A percentile compares a stretch with the other conserved stretches of the same genome.
phyloP scores from a whole-genome alignment of 2,329 filamentous ascomycete genomes.

The Aureobasidium namibiae region DNA sequence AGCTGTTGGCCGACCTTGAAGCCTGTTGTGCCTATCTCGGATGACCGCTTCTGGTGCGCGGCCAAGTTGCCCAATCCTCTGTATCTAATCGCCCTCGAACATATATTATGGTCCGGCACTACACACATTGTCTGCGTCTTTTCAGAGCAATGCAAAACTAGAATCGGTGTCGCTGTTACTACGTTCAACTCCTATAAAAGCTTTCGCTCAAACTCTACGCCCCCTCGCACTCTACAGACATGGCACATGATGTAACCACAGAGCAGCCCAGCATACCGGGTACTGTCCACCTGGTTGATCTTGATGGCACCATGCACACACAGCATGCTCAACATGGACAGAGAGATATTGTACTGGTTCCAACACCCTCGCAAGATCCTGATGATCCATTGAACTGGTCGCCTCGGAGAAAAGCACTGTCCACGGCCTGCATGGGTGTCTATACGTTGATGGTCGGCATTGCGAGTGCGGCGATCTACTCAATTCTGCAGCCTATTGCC shows the following conservation, averaged over 20 bases:
- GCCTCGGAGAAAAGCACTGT: constrained; percentile 34
- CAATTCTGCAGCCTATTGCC: constrained; percentile 41
- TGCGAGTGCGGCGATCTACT: constrained; percentile 42
- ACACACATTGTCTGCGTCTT: background rate
- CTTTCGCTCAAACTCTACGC: background rate
- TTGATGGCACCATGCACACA: constrained; percentile 29
- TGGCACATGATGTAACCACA: background rate
- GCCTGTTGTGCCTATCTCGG: constrained; percentile 2
- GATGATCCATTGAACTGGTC: constrained; percentile 42
- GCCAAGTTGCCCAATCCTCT: background rate
- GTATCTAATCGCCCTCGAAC: background rate
- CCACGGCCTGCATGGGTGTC: constrained; percentile 36
- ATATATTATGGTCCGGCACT: background rate
- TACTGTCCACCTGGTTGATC: constrained; percentile 36
- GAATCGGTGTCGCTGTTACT: no score
- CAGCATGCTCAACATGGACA: constrained; percentile 28
- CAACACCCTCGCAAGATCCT: constrained; percentile 36
- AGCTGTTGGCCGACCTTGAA: background rate
- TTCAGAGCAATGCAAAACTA: background rate
- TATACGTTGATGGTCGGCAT: constrained; percentile 44
- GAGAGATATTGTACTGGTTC: constrained; percentile 34
- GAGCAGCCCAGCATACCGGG: constrained; percentile 24
- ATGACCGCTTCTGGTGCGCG: background rate
- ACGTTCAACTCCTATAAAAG: background rate
- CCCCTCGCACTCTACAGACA: background rate